Base-by-base conservation (phyloP, 441 rosid species). In the Syzygium malaccense region DNA sequence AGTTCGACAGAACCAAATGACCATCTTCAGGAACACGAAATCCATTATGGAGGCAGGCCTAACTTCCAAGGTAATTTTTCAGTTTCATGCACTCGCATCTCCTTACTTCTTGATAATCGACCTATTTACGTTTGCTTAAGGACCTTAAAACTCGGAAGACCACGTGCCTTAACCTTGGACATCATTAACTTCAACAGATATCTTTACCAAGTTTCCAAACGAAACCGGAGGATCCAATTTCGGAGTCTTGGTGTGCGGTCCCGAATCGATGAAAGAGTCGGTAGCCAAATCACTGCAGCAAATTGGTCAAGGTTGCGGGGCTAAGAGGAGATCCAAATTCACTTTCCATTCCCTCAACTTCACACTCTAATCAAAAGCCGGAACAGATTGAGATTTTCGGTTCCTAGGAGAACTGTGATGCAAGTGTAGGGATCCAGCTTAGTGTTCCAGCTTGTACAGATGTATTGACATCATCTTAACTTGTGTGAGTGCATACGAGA, bases 201-300 rank as follows among this genome's bases (percentile, higher is more conserved):
- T 94, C 57, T 92, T 95, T 68, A 89, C 89, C 78, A 90, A 91
- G 92, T 94, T 95, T 88, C 85, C 86, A 75, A 89, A 86, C 87
- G 95, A 93, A 90, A 87, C 87, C 49, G 92, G 91, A 62, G 98
- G 91, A 87, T 91, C 93, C 25, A 91, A 93, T 62, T 84, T 92
- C 7, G 98, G 97, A 92, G 97, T 95, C 25, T 86, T 97, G 87
- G 98, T 95, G 54, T 96, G 98, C 78, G 98, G 98, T 91, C 99
- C 98, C 25, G 96, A 93, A 91, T 79, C 92, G 14, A 93, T 97
- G 97, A 93, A 94, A 90, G 94, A 94, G 85, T 91, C 92, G 20
- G 95, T 96, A 33, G 98, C 97, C 89, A 91, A 91, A n/a, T 28
- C 89, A 18, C 94, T 98, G 93, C 92, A 68, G 91, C 86, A 89